Evolutionary conservation across 2,329 filamentous ascomycete genomes (phyloP).

Genomic region (Lizonia empirigonia): DNA sequence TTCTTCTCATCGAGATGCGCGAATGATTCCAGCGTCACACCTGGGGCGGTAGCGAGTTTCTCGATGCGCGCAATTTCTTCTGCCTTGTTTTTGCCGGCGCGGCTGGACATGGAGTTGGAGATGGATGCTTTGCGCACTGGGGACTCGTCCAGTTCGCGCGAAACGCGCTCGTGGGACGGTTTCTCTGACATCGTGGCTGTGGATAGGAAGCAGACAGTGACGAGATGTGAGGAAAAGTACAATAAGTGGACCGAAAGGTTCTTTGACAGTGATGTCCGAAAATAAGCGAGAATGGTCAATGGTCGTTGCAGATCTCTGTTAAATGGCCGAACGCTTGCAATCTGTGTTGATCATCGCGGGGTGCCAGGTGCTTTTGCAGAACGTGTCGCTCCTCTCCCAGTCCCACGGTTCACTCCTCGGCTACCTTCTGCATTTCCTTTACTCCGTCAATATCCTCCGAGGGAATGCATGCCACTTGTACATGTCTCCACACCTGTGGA

Average conservation of each 20-base stretch:
- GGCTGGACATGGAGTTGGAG: constrained; percentile 6
- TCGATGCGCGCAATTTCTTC: constrained; percentile 33
- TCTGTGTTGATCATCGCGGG: background rate
- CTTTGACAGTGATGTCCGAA: constrained; percentile 8
- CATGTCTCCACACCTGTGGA: too few species aligned
- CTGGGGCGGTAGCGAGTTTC: constrained; percentile 32
- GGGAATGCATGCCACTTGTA: too few species aligned
- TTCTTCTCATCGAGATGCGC: constrained; percentile 49
- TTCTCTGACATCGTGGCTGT: constrained; percentile 8
- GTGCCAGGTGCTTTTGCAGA: background rate
- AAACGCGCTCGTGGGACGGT: constrained; percentile 11
- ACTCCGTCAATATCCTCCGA: constrained; percentile 1
- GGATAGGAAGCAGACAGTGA: background rate
- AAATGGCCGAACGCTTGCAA: background rate
- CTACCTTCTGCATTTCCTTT: background rate
- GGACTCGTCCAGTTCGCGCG: constrained; percentile 8
- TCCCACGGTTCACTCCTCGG: background rate
- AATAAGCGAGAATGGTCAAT: constrained; percentile 6
- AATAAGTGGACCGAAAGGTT: background rate
- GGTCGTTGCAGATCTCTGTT: constrained; percentile 10
- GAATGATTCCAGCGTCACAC: constrained; percentile 38
- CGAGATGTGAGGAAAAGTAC: background rate
- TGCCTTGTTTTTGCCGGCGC: constrained; percentile 14
- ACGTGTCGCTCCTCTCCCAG: background rate
- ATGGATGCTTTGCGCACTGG: constrained; percentile 5